A percentile compares a stretch with the other conserved stretches of the same genome.
Conservation (phyloP, 768 basidiomycete genomes). For the Auriscalpium microsporum region DNA sequence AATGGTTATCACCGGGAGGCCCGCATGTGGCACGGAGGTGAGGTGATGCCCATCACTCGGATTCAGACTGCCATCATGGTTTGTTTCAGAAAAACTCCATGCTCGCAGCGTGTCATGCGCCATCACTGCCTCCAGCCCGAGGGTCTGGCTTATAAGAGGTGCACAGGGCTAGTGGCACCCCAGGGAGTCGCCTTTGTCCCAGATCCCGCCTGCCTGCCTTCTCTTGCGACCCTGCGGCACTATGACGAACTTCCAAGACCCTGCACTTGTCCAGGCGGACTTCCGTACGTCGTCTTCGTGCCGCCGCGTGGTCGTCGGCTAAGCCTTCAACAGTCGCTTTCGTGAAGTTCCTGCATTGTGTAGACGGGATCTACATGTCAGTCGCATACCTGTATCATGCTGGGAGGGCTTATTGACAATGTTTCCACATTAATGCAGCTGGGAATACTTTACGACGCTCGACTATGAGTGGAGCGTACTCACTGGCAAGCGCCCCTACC, state of each 20-base stretch:
- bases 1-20: no score
- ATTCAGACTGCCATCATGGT: no score
- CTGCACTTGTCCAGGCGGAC: background rate
- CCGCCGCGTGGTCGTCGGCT: background rate
- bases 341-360: background rate
- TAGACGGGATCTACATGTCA: constrained; percentile 4
- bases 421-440: background rate
- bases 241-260: background rate
- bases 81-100: no score
- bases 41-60: no score
- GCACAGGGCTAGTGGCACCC: no score
- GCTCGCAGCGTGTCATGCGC: no score
- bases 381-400: background rate
- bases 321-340: background rate
- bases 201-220: background rate
- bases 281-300: background rate
- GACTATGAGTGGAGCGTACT: constrained; percentile 1
- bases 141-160: no score
- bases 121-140: no score
- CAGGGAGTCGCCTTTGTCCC: no score
- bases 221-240: background rate
- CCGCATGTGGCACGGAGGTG: no score
- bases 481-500: background rate
- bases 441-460: constrained; percentile 6
- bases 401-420: background rate